Conservation (phyloP, 1,284 basidiomycete species). For the Stereum hirsutum region DNA sequence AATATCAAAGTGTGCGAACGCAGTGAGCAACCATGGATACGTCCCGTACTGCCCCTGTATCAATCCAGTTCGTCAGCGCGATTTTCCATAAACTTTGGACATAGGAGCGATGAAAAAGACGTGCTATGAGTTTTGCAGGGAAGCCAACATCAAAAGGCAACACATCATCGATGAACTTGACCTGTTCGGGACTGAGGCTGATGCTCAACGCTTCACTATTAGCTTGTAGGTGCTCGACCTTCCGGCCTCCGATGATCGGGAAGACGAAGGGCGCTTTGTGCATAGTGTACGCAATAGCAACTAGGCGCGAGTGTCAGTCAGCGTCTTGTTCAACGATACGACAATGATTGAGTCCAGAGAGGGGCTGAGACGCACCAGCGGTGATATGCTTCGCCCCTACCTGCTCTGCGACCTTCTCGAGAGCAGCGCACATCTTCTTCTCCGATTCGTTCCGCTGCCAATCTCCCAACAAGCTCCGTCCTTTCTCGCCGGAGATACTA, state of each 20-base stretch:
- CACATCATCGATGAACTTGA: slow-evolving; percentile 10
- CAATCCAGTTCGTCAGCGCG: no score
- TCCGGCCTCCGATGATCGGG: slow-evolving; percentile 24
- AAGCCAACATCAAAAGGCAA: slow-evolving; percentile 5
- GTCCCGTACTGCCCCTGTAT: no score
- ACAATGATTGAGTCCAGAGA: no score
- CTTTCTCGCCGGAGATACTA: slow-evolving; percentile 10
- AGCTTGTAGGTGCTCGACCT: slow-evolving; percentile 20
- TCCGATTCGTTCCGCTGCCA: slow-evolving; percentile 15
- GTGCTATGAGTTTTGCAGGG: slow-evolving; percentile 3
- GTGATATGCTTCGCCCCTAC: slow-evolving; percentile 25
- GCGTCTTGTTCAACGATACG: no score
- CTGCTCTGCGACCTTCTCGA: slow-evolving; percentile 28
- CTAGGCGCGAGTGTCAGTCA: slow-evolving; percentile 4
- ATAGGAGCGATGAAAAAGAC: no score
- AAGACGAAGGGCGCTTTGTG: slow-evolving; percentile 20
- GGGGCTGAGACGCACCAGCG: slow-evolving; percentile 12
- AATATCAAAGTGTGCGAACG: no score
- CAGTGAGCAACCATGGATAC: no score
- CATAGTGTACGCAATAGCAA: slow-evolving; percentile 13
- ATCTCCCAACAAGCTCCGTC: slow-evolving; percentile 5
- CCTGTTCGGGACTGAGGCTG: slow-evolving; percentile 19
- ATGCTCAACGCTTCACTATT: slow-evolving; percentile 24
- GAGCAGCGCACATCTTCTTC: slow-evolving; percentile 9
- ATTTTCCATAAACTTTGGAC: no score